A percentile compares a stretch with the other conserved stretches of the same genome.
phyloP scores from a whole-genome alignment of 2,329 filamentous ascomycete species.

The Pestalotiopsis sp. region DNA sequence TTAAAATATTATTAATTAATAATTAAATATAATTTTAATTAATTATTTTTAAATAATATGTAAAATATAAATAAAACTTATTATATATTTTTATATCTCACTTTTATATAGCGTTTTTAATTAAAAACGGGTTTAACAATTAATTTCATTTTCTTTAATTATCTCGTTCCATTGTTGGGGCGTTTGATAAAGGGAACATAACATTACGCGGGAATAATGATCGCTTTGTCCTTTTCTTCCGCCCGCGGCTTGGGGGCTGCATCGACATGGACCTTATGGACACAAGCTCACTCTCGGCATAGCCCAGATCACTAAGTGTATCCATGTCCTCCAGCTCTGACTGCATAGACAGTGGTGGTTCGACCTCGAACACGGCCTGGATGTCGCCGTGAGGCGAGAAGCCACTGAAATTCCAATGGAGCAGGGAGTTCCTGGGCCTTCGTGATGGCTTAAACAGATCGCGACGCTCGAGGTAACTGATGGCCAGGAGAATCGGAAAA shows the following conservation, averaged over 20 bases:
- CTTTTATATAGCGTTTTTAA: no score
- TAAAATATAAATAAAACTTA: not conserved
- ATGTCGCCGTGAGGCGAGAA: conserved; percentile 62
- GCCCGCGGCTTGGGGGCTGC: not conserved
- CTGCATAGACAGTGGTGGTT: conserved; percentile 49
- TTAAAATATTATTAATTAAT: not conserved
- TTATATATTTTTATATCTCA: no score
- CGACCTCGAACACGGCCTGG: conserved; percentile 61
- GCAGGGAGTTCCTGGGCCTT: conserved; percentile 15
- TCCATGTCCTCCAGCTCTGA: conserved; percentile 37
- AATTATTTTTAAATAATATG: not conserved
- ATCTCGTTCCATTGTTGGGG: conserved; percentile 1
- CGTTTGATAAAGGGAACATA: conserved; percentile 7
- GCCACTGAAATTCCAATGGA: conserved; percentile 48
- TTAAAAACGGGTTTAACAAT: not conserved
- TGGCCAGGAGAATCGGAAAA: conserved; percentile 62
- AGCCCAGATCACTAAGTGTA: conserved; percentile 32
- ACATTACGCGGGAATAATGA: not conserved
- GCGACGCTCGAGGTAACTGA: conserved; percentile 63
- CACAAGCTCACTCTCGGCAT: conserved; percentile 14
- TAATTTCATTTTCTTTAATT: not conserved
- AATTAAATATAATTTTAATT: not conserved
- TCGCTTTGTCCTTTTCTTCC: not conserved
- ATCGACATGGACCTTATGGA: conserved; percentile 10
- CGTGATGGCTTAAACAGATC: conserved; percentile 36